Base-by-base conservation (phyloP, 2,329 filamentous ascomycete species). In the Graphiopsis chlorocephala region DNA sequence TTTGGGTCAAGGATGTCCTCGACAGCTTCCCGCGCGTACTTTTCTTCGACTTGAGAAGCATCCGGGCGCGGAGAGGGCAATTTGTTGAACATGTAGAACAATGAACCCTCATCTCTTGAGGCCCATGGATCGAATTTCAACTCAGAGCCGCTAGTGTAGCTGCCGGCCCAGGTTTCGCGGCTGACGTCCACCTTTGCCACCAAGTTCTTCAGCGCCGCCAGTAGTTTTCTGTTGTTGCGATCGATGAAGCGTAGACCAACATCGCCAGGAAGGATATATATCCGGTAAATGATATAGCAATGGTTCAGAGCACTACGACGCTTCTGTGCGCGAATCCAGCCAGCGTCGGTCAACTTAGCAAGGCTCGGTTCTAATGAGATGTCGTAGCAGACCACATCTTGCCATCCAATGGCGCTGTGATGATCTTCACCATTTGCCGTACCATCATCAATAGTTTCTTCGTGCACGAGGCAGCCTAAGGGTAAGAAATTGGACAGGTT, bases 31-130 rank as follows among this genome's bases (percentile, higher is more conserved):
- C 80, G 81, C 1, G 82, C 78, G 65, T 86, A 83, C 0, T 76
- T 74, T 64, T 88, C 84, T 0, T 72, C 66, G 8, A 90, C 78
- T 0, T 71, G 68, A 0, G 80, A 76, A 0, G 82, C 79, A n/a
- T 78, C 73, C 1, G 91, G 90, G 2, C 79, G 74, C 0, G 91
- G 91, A 0, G 90, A 91, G 0, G 88, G 86, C 1, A 93, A 82
- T 2, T 79, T 86, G 74, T 93, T 93, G 81, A 93, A 93, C 55
- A 92, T 78, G 29, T 88, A 83, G 56, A 92, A 85, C 0, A 93
- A 77, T 0, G 89, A 88, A 1, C 79, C 72, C 11, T 82, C 75
- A 20, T 84, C 78, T 15, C 76, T 68, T 1, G 73, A 75, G 8
- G 80, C 76, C 71, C 79, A 80, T 6, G 74, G 66, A 63, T 81